A percentile compares a stretch with the other conserved stretches of the same genome.
These are phyloP conservation scores for Dendrobium huoshanense DNA, from an alignment of 106 monocot species.

Conservation along the genomic window DNA sequence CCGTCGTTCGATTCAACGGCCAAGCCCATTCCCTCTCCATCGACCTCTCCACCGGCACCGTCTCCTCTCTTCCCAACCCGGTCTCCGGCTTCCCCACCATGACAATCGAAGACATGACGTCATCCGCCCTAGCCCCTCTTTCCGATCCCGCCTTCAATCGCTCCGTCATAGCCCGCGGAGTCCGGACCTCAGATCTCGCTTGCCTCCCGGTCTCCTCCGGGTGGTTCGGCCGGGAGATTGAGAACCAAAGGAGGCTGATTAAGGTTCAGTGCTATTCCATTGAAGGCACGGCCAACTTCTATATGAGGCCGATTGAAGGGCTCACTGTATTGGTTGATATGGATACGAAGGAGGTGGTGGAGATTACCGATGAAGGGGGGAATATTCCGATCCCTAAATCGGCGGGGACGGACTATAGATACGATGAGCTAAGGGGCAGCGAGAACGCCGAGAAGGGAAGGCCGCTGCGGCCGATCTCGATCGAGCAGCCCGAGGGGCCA, in stretches of 20 bases:
- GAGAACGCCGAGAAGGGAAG: background rate
- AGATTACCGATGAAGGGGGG: constrained; percentile 37
- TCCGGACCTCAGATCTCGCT: constrained; percentile 72
- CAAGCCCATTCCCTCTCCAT: constrained; percentile 26
- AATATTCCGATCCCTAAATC: constrained; percentile 69
- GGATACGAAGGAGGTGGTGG: constrained; percentile 60
- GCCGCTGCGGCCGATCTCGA: constrained; percentile 48
- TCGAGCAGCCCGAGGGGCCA: constrained; percentile 81
- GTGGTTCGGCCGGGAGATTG: constrained; percentile 25
- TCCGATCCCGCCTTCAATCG: constrained; percentile 51
- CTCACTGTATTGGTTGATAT: constrained; percentile 85
- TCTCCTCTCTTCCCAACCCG: constrained; percentile 21
- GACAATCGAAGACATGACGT: constrained; percentile 72
- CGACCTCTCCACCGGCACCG: constrained; percentile 27
- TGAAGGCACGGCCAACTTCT: constrained; percentile 93
- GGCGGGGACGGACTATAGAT: constrained; percentile 67
- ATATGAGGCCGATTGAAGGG: constrained; percentile 96
- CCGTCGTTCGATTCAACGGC: constrained; percentile 34
- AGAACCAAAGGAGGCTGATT: constrained; percentile 46
- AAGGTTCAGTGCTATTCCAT: constrained; percentile 87
- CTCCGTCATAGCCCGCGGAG: constrained; percentile 41
- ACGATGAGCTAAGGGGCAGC: constrained; percentile 1
- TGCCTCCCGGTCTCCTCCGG: constrained; percentile 72
- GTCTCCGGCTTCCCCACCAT: constrained; percentile 63
- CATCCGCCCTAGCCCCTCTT: constrained; percentile 45